Conservation (phyloP, 257 asterid species). For the Solanum appendiculatum region DNA sequence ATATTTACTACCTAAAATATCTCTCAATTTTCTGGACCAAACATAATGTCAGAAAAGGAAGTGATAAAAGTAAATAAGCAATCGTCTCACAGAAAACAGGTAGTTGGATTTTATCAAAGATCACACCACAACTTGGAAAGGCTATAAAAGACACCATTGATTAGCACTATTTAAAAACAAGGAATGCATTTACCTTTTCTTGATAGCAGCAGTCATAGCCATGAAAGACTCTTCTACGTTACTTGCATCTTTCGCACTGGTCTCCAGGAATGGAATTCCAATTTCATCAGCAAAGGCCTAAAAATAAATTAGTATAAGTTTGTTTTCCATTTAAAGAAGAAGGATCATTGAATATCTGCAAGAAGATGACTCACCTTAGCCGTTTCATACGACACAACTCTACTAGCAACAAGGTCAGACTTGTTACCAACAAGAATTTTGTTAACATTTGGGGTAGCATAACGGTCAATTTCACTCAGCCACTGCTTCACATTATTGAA, state of each 20-base stretch:
- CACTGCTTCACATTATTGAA: constrained; percentile 92
- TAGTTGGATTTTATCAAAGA: background rate
- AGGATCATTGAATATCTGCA: background rate
- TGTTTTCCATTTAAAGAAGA: background rate
- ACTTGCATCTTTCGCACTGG: constrained; percentile 86
- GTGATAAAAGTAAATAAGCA: background rate
- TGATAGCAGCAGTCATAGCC: constrained; percentile 87
- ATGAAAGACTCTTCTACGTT: constrained; percentile 90
- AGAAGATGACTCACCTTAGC: constrained; percentile 51
- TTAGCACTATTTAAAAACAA: background rate
- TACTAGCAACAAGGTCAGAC: constrained; percentile 68
- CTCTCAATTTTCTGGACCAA: background rate
- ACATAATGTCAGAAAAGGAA: background rate
- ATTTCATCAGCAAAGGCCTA: constrained; percentile 91
- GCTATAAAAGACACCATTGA: background rate
- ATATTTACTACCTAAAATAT: background rate
- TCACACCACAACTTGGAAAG: background rate
- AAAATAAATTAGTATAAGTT: background rate
- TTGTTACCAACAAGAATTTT: constrained; percentile 87
- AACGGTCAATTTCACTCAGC: constrained; percentile 86
- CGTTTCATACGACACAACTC: constrained; percentile 68
- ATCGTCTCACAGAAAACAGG: background rate
- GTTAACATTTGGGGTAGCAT: constrained; percentile 82
- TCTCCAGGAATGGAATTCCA: constrained; percentile 93
- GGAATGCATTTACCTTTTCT: constrained; percentile 44